phyloP scores from a whole-genome alignment of 2,329 filamentous ascomycete species.

The Ramularia endophylla region DNA sequence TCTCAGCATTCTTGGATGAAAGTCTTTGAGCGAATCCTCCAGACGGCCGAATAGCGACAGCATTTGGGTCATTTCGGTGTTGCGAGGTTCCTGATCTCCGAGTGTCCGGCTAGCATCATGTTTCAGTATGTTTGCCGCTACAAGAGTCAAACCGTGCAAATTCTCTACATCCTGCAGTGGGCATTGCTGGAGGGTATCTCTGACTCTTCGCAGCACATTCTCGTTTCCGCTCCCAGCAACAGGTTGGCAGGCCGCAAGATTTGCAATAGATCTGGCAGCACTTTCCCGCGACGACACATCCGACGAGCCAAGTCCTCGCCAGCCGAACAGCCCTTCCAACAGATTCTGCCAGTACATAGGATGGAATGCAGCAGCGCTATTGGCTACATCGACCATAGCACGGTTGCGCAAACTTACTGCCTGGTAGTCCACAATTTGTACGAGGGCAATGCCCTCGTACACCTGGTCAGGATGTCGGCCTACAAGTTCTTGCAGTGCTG shows the following conservation, averaged over 20 bases:
- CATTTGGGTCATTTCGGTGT: background rate
- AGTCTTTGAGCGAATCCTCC: slow-evolving; percentile 12
- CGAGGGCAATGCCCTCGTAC: slow-evolving; percentile 71
- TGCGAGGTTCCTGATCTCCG: no score
- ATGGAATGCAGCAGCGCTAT: slow-evolving; percentile 61
- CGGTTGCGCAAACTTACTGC: slow-evolving; percentile 80
- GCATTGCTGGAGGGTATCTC: slow-evolving; percentile 42
- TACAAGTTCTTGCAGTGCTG: slow-evolving; percentile 87
- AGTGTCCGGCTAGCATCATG: no score
- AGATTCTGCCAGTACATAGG: slow-evolving; percentile 61
- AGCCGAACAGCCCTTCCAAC: slow-evolving; percentile 65
- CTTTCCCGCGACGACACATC: slow-evolving; percentile 68
- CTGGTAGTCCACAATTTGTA: slow-evolving; percentile 90
- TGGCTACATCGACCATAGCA: slow-evolving; percentile 72
- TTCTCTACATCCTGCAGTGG: slow-evolving; percentile 14
- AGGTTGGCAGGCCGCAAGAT: slow-evolving; percentile 40
- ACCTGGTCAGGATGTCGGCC: slow-evolving; percentile 87
- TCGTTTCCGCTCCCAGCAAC: background rate
- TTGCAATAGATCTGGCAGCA: slow-evolving; percentile 64
- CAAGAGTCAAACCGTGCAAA: slow-evolving; percentile 17
- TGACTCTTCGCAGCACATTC: slow-evolving; percentile 37
- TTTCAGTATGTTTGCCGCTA: slow-evolving; percentile 7
- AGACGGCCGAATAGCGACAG: slow-evolving; percentile 8
- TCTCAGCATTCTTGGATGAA: slow-evolving; percentile 22
- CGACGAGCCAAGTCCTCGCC: slow-evolving; percentile 80